Percentiles rank a stretch among this genome's conserved stretches.
Conservation (phyloP, 495 filamentous ascomycete genomes). For the Aspergillus heteromorphus region DNA sequence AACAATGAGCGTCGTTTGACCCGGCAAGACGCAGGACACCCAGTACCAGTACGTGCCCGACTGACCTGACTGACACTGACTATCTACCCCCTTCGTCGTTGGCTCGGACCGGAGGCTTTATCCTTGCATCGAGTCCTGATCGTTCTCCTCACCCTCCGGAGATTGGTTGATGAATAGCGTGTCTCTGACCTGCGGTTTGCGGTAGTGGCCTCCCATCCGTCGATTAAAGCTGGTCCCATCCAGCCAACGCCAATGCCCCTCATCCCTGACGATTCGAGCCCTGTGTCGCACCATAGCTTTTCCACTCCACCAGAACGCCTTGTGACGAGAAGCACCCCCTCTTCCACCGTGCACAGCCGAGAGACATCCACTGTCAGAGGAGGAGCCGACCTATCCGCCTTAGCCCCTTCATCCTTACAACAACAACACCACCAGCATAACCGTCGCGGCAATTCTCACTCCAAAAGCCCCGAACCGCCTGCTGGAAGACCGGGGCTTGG, state of each 20-base stretch:
- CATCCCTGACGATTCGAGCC: conserved; percentile 38
- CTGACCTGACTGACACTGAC: too few relatives aligned
- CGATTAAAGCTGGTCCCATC: conserved; percentile 37
- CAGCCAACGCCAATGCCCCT: conserved; percentile 41
- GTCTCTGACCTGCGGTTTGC: conserved; percentile 10
- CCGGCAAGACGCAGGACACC: conserved; percentile 10
- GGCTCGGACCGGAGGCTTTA: conserved; percentile 3
- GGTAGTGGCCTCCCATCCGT: conserved; percentile 37
- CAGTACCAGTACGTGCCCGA: conserved; percentile 18
- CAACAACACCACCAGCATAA: conserved; percentile 33
- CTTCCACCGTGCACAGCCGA: conserved; percentile 46
- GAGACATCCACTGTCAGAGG: conserved; percentile 42
- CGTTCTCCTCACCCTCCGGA: neutral
- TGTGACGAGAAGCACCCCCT: conserved; percentile 42
- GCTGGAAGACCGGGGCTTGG: conserved; percentile 34
- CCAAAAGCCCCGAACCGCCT: conserved; percentile 47
- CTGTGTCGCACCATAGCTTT: conserved; percentile 38
- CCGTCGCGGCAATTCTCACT: conserved; percentile 49
- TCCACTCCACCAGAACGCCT: conserved; percentile 37
- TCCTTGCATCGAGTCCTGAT: conserved; percentile 5
- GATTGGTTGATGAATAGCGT: neutral
- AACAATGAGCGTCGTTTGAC: conserved; percentile 20
- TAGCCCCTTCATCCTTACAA: conserved; percentile 38
- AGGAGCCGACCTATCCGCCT: conserved; percentile 37
- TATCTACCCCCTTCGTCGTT: neutral